Base-by-base conservation (phyloP, 2,329 filamentous ascomycete species). In the Lasiodiplodia gonubiensis region DNA sequence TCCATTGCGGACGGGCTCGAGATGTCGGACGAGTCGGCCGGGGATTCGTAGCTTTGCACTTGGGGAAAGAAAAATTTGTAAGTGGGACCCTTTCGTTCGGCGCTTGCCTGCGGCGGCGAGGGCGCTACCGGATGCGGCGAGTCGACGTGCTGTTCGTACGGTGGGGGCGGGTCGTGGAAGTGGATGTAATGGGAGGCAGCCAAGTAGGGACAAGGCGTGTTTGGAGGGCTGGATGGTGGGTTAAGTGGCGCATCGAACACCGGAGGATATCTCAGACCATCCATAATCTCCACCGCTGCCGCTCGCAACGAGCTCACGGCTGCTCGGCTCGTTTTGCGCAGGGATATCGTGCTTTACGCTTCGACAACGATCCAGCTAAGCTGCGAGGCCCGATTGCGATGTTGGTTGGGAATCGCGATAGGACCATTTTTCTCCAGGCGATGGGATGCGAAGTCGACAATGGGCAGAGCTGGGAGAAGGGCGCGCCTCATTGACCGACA, bases 81-180 rank as follows among this genome's bases (percentile, higher is more conserved):
- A 18, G 74, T 73, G 57, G 75, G 67, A 25, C 76, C 77, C 54
- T 72, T 79, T 35, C 78, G 78, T 63, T 74, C 70, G 48, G 78
- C 79, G 68, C 73, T 76, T 64, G 80, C 78, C 39, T 78, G 67
- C 35, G 77, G 77, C 25, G 78, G 78, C 54, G 78, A 78, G 39
- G 79, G 75, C 23, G 72, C 71, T 8, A 33, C 30, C 49, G 73
- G 68, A 55, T 72, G 74, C 21, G 71, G 67, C 30, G 74, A 53
- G 55, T 71, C 71, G 72, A 76, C 75, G 57, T 75, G 75, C 70
- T 77, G 78, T 70, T 76, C 75, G 37, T 73, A 68, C 7, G 76
- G 74, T 61, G 77, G 76, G 16, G 76, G 74, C 55, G 76, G 75
- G 70, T 72, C 74, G 27, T 74, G 70, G 35, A 72, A 71, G 27